Evolutionary conservation across 257 asterid genomes (phyloP), one percentile per base, ranked within the genome.

Genomic region (Solanum appendiculatum): DNA sequence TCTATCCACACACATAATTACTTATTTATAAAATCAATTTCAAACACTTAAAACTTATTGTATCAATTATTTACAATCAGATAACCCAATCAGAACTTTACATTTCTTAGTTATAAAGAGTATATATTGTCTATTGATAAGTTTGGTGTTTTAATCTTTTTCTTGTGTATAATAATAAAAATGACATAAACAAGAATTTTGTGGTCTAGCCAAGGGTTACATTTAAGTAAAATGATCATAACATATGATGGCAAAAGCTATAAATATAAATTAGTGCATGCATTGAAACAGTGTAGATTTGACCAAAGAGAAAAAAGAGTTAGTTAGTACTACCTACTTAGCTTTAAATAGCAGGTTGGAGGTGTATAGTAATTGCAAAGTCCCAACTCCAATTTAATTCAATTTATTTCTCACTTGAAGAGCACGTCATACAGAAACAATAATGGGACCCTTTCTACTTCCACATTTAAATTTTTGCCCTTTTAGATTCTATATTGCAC

Each of bases 401-500:
- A 29, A 46, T 48, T 84, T n/a, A 46, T 86, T 89, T 89, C 91
- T 89, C 91, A 91, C 93, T 92, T 91, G 89, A 90, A 89, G 80
- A 85, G 90, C 91, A 91, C 92, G 92, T 88, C 92, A 92, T 84
- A 82, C 84, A 87, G 90, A 85, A 88, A n/a, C n/a, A n/a, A 20
- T 13, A 31, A 91, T 91, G 92, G 93, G 84, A 84, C 85, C 93
- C 89, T 84, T 86, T 66, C 83, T 86, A 91, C 85, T 91, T 90
- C 85, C 84, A 77, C 94, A 93, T 89, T 91, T 20, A 94, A 77
- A 60, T 40, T 58, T 40, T 92, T 91, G 89, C 92, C 93, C 88
- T 91, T 90, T 81, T 70, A 87, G 91, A 86, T 91, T 89, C 91
- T 89, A 87, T 82, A 54, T 84, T 56, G 75, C 89, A 87, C 83